Conservation (phyloP, 805 yeast genomes). For the Huiozyma naganishii region DNA sequence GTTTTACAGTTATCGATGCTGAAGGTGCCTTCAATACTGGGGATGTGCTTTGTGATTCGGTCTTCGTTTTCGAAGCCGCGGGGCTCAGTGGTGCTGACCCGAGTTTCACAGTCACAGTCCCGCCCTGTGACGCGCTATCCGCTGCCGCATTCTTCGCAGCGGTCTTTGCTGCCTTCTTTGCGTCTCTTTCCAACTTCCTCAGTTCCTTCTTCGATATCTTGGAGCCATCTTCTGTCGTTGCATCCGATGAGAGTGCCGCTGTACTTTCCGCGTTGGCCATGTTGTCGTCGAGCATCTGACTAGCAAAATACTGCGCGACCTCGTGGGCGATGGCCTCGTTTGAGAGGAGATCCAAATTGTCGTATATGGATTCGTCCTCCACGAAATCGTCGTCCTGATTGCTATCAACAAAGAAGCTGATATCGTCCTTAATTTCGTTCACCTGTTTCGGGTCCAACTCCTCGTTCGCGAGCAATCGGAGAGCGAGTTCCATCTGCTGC, state of each 20-base stretch:
- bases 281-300: constrained; percentile 21
- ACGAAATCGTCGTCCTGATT: constrained; percentile 86
- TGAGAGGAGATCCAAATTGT: constrained; percentile 61
- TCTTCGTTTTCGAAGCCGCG: neutral
- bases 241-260: neutral
- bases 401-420: constrained; percentile 82
- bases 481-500: constrained; percentile 64
- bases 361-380: constrained; percentile 92
- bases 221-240: constrained; percentile 9
- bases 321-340: constrained; percentile 42
- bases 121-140: constrained; percentile 7
- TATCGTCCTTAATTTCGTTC: constrained; percentile 72
- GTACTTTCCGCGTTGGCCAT: constrained; percentile 9
- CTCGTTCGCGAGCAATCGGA: constrained; percentile 73
- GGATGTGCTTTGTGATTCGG: constrained; percentile 9
- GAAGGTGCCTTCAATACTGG: constrained; percentile 7
- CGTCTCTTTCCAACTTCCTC: constrained; percentile 27
- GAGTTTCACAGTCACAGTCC: constrained; percentile 6
- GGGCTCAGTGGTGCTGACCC: constrained; percentile 3
- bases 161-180: constrained; percentile 26
- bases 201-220: constrained; percentile 27
- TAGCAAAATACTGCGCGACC: constrained; percentile 32
- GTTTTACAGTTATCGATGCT: constrained; percentile 1
- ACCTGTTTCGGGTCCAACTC: constrained; percentile 68
- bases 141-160: constrained; percentile 20